Percentiles rank a stretch among this genome's conserved stretches.
phyloP scores from a whole-genome alignment of 129 eudicot species.

The Heracleum sosnowskyi region DNA sequence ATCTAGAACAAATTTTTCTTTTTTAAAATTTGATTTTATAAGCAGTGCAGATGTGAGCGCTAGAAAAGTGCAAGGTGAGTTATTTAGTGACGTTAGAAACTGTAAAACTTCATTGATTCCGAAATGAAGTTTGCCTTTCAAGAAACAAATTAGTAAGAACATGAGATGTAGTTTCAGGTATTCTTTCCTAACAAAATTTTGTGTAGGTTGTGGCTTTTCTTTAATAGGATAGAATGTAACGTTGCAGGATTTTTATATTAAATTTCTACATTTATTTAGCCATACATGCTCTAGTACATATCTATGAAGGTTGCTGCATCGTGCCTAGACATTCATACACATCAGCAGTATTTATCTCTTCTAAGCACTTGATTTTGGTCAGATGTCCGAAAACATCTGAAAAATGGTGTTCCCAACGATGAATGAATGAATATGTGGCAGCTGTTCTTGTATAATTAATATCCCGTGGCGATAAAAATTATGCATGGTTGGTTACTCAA shows the following conservation, averaged over 20 bases:
- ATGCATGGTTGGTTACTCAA: no score
- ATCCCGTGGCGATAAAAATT: no score
- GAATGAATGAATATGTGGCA: no score
- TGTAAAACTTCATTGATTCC: slow-evolving; percentile 12
- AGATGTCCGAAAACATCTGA: no score
- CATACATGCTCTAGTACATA: no score
- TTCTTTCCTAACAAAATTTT: slow-evolving; percentile 41
- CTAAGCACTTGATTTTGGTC: background rate
- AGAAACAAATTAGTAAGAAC: background rate
- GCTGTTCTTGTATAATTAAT: no score
- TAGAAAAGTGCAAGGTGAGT: slow-evolving; percentile 21
- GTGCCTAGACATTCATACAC: background rate
- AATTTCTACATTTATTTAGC: background rate
- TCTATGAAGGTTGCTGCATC: no score
- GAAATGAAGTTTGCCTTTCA: background rate
- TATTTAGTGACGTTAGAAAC: slow-evolving; percentile 13
- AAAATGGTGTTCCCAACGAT: no score
- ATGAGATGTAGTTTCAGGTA: slow-evolving; percentile 26
- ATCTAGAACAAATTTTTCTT: no score
- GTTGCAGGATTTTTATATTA: slow-evolving; percentile 16
- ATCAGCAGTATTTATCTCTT: background rate
- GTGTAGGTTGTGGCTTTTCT: slow-evolving; percentile 15
- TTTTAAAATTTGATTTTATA: background rate
- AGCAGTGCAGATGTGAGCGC: background rate
- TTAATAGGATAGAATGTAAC: slow-evolving; percentile 21